Evolutionary conservation across 176 grass and related monocot genomes (phyloP), one percentile per base, ranked within the genome.

Genomic region (Musa troglodytarum): DNA sequence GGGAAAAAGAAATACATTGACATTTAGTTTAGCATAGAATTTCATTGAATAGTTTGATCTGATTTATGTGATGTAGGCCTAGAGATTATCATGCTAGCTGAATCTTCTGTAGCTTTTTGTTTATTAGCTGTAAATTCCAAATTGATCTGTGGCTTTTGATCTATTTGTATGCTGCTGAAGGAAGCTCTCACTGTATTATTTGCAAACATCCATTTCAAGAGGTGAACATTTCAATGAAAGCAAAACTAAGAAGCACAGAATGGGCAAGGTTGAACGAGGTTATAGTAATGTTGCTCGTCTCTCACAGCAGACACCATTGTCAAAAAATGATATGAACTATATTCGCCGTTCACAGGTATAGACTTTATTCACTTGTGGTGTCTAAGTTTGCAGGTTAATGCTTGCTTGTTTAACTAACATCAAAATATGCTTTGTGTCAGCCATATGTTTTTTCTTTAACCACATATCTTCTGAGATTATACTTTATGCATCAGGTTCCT

Each of bases 241-340:
- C 83, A 87, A 91, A 76, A 89, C 71, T 75, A 91, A 84, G 82
- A 88, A 81, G 65, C 50, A 76, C 78, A 98, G 86, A 85, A 67
- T 81, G 83, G 83, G 85, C 71, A 93, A 78, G 86, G 79, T 56
- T 55, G 77, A 90, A 21, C 85, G 78, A 78, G 79, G 83, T 65
- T 77, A 67, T 57, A 81, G 83, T 72, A 84, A 78, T 76, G 63
- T 77, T 73, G 81, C 85, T 73, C 78, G 83, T 71, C 81, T 88
- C 78, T 88, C 88, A 23, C 90, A 79, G 70, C 90, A 98, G 64
- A 82, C 82, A 78, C 82, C 85, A 74, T 74, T 91, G 79, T 88
- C 94, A 76, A 93, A 98, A 73, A 89, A 93, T 85, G 93, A 97
- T 63, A 80, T 93, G 55, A 97, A 83, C 69, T 79, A 82, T 81